Evolutionary conservation across 2,329 filamentous ascomycete genomes (phyloP).

Genomic region (Aspergillus amoenus): DNA sequence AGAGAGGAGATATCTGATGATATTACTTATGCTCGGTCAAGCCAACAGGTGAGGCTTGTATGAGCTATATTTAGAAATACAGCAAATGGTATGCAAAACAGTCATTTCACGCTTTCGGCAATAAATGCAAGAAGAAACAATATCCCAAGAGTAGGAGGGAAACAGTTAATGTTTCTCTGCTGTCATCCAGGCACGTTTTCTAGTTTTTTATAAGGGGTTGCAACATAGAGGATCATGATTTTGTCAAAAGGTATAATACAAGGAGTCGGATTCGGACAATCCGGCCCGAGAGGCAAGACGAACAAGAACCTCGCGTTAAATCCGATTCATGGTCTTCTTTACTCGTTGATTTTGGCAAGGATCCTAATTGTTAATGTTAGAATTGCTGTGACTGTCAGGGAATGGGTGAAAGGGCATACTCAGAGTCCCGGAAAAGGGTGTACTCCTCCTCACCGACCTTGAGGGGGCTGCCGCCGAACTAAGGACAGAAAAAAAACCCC

Average conservation of each 20-base stretch:
- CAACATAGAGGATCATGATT: constrained; percentile 27
- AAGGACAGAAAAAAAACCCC: constrained; percentile 8
- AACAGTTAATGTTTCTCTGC: constrained; percentile 1
- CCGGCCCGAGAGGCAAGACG: constrained; percentile 21
- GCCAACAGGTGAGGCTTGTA: constrained; percentile 12
- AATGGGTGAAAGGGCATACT: constrained; percentile 63
- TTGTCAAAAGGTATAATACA: constrained; percentile 36
- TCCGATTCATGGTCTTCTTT: constrained; percentile 40
- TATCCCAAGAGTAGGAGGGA: constrained; percentile 14
- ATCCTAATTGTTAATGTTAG: constrained; percentile 60
- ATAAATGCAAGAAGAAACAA: constrained; percentile 22
- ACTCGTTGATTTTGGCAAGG: constrained; percentile 99
- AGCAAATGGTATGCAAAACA: constrained; percentile 33
- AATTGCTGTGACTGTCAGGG: not conserved
- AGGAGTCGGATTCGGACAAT: constrained; percentile 19
- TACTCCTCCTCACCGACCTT: constrained; percentile 98
- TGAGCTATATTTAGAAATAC: constrained; percentile 32
- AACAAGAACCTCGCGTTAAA: constrained; percentile 14
- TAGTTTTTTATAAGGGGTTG: constrained; percentile 22
- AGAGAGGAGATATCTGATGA: constrained; percentile 34
- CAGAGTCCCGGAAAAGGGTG: constrained; percentile 93
- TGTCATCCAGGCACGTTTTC: constrained; percentile 8
- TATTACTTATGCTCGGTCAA: constrained; percentile 28
- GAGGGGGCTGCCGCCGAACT: constrained; percentile 92
- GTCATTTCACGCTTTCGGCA: constrained; percentile 27